Percentiles rank a stretch among this genome's conserved stretches.
These are phyloP conservation scores for Quercus agrifolia DNA, from an alignment of 306 rosid species.

Conservation along the genomic window DNA sequence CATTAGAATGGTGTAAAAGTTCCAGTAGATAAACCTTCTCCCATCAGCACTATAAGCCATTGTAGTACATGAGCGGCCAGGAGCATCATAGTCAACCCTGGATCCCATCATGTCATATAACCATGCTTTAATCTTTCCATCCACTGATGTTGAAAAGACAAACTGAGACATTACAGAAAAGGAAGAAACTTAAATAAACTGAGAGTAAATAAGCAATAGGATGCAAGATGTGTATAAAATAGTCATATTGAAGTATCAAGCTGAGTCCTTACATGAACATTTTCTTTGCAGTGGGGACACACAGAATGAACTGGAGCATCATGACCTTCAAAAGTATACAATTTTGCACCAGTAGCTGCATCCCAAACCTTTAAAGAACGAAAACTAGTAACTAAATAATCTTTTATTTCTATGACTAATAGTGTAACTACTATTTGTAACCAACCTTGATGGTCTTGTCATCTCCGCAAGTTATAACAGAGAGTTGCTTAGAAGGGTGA, in stretches of 20 bases:
- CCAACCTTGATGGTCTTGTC: conserved; percentile 55
- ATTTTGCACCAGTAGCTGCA: conserved; percentile 10
- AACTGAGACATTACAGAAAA: conserved; percentile 20
- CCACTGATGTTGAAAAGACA: conserved; percentile 15
- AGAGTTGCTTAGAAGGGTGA: conserved; percentile 24
- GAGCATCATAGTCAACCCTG: conserved; percentile 8
- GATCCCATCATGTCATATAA: conserved; percentile 8
- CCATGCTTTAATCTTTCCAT: conserved; percentile 33
- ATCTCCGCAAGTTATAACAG: conserved; percentile 49
- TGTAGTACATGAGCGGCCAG: conserved; percentile 9
- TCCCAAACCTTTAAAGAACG: conserved; percentile 25
- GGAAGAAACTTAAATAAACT: conserved; percentile 17
- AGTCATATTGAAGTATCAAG: not conserved
- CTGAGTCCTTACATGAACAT: conserved; percentile 22
- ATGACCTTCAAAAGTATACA: conserved; percentile 24
- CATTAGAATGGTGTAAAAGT: not conserved
- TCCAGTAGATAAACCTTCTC: not conserved
- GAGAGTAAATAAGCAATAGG: conserved; percentile 3
- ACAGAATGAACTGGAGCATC: conserved; percentile 22
- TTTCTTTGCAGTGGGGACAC: conserved; percentile 19
- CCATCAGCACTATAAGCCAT: conserved; percentile 26
- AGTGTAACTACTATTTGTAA: conserved; percentile 10
- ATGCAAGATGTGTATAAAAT: conserved; percentile 5
- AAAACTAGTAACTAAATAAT: not conserved
- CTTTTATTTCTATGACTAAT: not conserved